phyloP scores from a whole-genome alignment of 2,329 filamentous ascomycete species.

The Epichloe amarillans region DNA sequence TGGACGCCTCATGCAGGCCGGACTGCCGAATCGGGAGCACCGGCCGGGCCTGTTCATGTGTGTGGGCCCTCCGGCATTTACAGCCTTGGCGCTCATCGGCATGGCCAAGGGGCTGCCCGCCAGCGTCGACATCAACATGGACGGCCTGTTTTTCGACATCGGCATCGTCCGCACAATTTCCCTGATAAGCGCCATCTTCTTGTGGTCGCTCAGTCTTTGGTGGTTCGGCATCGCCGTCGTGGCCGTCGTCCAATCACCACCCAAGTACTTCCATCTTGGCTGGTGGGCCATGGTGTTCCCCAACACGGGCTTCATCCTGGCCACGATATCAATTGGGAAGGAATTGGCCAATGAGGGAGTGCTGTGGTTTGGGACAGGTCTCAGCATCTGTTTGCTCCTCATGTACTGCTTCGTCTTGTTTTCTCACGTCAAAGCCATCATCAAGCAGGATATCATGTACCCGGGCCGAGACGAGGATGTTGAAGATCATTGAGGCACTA shows the following conservation, averaged over 20 bases:
- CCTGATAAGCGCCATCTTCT: conserved; percentile 36
- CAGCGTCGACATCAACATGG: conserved; percentile 28
- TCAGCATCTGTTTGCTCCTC: conserved; percentile 32
- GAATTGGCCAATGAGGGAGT: conserved; percentile 32
- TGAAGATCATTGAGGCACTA: conserved; percentile 20
- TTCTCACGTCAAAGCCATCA: conserved; percentile 30
- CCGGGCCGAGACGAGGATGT: conserved; percentile 41
- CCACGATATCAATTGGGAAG: conserved; percentile 39
- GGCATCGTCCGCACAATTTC: conserved; percentile 32
- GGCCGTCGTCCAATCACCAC: conserved; percentile 22
- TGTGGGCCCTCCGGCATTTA: conserved; percentile 63
- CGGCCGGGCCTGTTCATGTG: conserved; percentile 62
- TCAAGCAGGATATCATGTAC: conserved; percentile 41
- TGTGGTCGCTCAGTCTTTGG: conserved; percentile 52
- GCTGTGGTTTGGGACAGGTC: conserved; percentile 33
- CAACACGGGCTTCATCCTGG: conserved; percentile 45
- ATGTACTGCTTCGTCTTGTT: conserved; percentile 31
- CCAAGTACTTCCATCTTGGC: conserved; percentile 42
- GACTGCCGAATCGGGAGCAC: conserved; percentile 46
- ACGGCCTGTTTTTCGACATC: conserved; percentile 28
- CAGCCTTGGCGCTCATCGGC: conserved; percentile 54
- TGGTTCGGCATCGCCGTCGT: conserved; percentile 34
- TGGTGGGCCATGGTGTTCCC: conserved; percentile 55
- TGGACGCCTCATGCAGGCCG: conserved; percentile 53
- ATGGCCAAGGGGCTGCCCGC: conserved; percentile 38